These are phyloP conservation scores for Parastagonospora nodorum DNA, from an alignment of 2,329 filamentous ascomycete genomes.

Conservation along the genomic window DNA sequence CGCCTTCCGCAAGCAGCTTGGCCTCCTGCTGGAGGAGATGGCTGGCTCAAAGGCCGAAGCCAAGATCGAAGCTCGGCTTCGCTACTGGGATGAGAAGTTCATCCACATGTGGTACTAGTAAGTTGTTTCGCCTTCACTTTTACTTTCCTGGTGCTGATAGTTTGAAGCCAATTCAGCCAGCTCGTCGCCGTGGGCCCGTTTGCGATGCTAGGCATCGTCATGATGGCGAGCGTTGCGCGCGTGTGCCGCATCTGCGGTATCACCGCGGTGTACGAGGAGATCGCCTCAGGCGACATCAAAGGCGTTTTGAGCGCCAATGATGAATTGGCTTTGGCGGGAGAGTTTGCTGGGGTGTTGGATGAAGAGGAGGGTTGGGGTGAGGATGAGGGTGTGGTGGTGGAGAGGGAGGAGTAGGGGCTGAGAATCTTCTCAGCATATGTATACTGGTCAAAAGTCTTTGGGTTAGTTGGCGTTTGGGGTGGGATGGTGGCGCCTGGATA, in stretches of 20 bases:
- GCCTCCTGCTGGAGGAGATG: slow-evolving; percentile 55
- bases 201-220: slow-evolving; percentile 51
- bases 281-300: slow-evolving; percentile 49
- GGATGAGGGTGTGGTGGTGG: slow-evolving; percentile 30
- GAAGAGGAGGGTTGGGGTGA: slow-evolving; percentile 39
- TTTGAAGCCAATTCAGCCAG: slow-evolving; percentile 49
- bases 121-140: slow-evolving; percentile 24
- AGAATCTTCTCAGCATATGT: not conserved
- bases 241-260: slow-evolving; percentile 50
- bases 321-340: slow-evolving; percentile 41
- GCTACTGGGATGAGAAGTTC: slow-evolving; percentile 47
- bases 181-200: slow-evolving; percentile 53
- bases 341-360: slow-evolving; percentile 35
- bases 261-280: slow-evolving; percentile 48
- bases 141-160: slow-evolving; percentile 6
- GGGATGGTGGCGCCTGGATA: not conserved
- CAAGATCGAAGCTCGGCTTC: slow-evolving; percentile 38
- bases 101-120: slow-evolving; percentile 46
- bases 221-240: slow-evolving; percentile 50
- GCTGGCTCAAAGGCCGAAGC: slow-evolving; percentile 13
- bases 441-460: slow-evolving; percentile 1
- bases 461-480: not conserved
- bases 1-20: slow-evolving; percentile 70
- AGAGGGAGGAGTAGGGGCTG: slow-evolving; percentile 20
- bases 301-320: slow-evolving; percentile 51